phyloP scores from a whole-genome alignment of 2,329 filamentous ascomycete genomes.

The Pyrenophora tritici-repentis region DNA sequence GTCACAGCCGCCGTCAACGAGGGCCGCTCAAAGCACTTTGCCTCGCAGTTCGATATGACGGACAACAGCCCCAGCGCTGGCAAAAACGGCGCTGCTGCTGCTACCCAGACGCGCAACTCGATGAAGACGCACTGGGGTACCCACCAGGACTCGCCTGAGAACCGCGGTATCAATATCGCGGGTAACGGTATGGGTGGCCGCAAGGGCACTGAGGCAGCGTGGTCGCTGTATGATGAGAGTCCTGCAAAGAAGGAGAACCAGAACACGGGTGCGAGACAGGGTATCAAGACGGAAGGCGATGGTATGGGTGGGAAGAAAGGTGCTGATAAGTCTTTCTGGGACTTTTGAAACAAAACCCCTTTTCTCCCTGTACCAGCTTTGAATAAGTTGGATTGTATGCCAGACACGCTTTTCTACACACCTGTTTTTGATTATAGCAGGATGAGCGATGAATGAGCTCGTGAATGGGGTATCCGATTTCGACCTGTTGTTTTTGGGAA shows the following conservation, averaged over 20 bases:
- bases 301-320: conserved; percentile 50
- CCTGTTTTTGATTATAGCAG: neutral
- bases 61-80: conserved; percentile 64
- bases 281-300: conserved; percentile 45
- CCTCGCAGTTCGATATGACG: conserved; percentile 74
- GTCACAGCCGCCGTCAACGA: conserved; percentile 73
- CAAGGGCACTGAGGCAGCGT: conserved; percentile 45
- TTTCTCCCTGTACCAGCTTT: no score
- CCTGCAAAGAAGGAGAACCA: conserved; percentile 40
- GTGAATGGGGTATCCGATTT: no score
- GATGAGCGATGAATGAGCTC: neutral
- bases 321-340: conserved; percentile 35
- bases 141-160: conserved; percentile 36
- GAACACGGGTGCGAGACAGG: conserved; percentile 24
- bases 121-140: conserved; percentile 43
- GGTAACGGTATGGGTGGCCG: conserved; percentile 51
- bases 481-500: neutral
- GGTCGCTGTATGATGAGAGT: conserved; percentile 46
- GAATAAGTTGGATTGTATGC: no score
- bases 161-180: conserved; percentile 43
- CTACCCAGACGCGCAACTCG: conserved; percentile 61
- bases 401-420: no score
- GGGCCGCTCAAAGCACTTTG: conserved; percentile 76
- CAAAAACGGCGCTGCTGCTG: conserved; percentile 47
- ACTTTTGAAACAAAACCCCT: conserved; percentile 25